phyloP scores from a whole-genome alignment of 2,329 filamentous ascomycete genomes.

The Arthrocladium fulminans region DNA sequence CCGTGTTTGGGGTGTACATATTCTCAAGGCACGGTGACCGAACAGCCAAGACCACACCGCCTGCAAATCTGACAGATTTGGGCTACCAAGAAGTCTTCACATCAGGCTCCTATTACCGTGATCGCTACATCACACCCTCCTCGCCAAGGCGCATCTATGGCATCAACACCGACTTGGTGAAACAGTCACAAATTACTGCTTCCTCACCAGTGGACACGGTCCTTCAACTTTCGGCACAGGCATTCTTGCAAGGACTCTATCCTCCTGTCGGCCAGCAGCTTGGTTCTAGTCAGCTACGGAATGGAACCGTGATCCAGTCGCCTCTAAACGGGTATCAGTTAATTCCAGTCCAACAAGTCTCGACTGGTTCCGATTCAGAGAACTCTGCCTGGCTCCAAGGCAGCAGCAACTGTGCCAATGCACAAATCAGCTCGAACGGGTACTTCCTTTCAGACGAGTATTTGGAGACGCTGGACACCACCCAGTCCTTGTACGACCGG shows the following conservation, averaged over 20 bases:
- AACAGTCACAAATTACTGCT: conserved; percentile 60
- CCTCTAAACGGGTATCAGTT: conserved; percentile 78
- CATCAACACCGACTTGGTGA: conserved; percentile 58
- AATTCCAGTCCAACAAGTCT: conserved; percentile 60
- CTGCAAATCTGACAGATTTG: conserved; percentile 65
- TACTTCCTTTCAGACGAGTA: conserved; percentile 50
- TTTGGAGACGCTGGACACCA: conserved; percentile 39
- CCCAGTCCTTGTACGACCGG: conserved; percentile 45
- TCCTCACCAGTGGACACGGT: conserved; percentile 67
- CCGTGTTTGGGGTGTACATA: conserved; percentile 71
- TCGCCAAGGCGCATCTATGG: conserved; percentile 54
- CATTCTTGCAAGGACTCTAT: conserved; percentile 78
- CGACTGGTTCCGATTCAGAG: conserved; percentile 51
- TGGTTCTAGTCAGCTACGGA: conserved; percentile 56
- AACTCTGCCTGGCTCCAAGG: conserved; percentile 51
- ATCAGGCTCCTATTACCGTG: conserved; percentile 66
- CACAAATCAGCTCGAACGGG: conserved; percentile 49
- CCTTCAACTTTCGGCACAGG: conserved; percentile 68
- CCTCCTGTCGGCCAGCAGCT: conserved; percentile 56
- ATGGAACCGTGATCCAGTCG: conserved; percentile 56
- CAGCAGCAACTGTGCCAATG: conserved; percentile 47
- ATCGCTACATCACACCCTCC: conserved; percentile 59
- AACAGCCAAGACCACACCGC: conserved; percentile 64
- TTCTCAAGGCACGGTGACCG: conserved; percentile 88
- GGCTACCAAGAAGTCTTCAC: conserved; percentile 67